phyloP scores from a whole-genome alignment of 345 rosid species.

The Streptanthus diversifolius region DNA sequence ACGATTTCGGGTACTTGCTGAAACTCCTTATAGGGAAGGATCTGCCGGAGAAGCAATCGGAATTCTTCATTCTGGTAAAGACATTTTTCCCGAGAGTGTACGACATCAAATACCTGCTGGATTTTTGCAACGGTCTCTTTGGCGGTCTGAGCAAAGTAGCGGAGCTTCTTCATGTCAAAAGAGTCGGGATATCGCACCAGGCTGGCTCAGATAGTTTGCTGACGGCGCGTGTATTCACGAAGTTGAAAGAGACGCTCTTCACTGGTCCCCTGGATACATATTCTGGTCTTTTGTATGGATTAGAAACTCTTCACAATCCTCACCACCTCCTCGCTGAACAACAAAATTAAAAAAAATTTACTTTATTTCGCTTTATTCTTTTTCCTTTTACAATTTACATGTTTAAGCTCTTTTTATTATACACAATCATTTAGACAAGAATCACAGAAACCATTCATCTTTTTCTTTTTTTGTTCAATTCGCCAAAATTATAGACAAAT shows the following conservation, averaged over 20 bases:
- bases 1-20: conserved; percentile 80
- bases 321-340: conserved; percentile 2
- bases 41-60: conserved; percentile 50
- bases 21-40: conserved; percentile 61
- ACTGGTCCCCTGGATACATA: conserved; percentile 49
- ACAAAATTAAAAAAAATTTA: neutral
- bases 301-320: conserved; percentile 65
- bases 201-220: conserved; percentile 93
- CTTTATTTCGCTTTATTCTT: no score
- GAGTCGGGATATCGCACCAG: conserved; percentile 76
- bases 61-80: conserved; percentile 52
- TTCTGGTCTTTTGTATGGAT: conserved; percentile 72
- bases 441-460: no score
- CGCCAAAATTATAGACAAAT: no score
- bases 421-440: no score
- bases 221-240: conserved; percentile 65
- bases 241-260: conserved; percentile 62
- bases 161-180: conserved; percentile 55
- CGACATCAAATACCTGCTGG: conserved; percentile 77
- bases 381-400: no score
- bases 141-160: conserved; percentile 81
- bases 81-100: conserved; percentile 58
- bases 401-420: no score
- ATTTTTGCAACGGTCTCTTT: conserved; percentile 54
- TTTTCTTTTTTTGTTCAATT: no score